These are phyloP conservation scores for Trebouxia gelatinosa DNA, from an alignment of 163 green algal genomes.

Conservation along the genomic window DNA sequence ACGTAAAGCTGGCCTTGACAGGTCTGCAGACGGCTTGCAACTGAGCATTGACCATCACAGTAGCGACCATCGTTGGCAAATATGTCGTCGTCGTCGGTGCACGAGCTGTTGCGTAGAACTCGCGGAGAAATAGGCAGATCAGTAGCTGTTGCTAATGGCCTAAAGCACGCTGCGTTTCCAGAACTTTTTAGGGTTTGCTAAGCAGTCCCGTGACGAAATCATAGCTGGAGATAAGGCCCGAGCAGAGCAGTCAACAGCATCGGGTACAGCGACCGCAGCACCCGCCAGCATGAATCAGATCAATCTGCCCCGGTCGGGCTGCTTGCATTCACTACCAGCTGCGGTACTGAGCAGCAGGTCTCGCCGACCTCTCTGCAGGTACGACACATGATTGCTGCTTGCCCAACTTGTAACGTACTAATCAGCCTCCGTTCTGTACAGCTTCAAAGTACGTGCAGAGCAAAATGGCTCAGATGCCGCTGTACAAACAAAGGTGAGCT, in stretches of 20 bases:
- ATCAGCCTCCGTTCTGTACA: too few species aligned
- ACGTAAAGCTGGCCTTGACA: not conserved
- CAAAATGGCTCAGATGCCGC: conserved; percentile 1
- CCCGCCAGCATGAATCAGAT: conserved; percentile 12
- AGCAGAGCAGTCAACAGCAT: too few species aligned
- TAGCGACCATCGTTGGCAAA: too few species aligned
- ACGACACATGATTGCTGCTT: not conserved
- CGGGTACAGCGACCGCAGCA: too few species aligned
- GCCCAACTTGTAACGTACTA: too few species aligned
- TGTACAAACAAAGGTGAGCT: conserved; percentile 11
- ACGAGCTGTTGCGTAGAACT: too few species aligned
- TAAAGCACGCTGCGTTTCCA: too few species aligned
- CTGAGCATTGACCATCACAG: too few species aligned
- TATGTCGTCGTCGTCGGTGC: too few species aligned
- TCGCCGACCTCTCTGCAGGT: not conserved
- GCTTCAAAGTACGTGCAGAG: not conserved
- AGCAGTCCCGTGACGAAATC: not conserved
- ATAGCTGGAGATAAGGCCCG: conserved; percentile 14
- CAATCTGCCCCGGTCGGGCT: not conserved
- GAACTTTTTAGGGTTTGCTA: too few species aligned
- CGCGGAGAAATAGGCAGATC: too few species aligned
- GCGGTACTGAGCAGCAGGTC: not conserved
- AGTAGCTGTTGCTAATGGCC: too few species aligned
- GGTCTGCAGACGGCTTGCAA: not conserved
- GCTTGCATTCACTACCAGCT: not conserved